Evolutionary conservation across 1,139 yeast genomes (phyloP).

Genomic region (Kodamaea ohmeri): DNA sequence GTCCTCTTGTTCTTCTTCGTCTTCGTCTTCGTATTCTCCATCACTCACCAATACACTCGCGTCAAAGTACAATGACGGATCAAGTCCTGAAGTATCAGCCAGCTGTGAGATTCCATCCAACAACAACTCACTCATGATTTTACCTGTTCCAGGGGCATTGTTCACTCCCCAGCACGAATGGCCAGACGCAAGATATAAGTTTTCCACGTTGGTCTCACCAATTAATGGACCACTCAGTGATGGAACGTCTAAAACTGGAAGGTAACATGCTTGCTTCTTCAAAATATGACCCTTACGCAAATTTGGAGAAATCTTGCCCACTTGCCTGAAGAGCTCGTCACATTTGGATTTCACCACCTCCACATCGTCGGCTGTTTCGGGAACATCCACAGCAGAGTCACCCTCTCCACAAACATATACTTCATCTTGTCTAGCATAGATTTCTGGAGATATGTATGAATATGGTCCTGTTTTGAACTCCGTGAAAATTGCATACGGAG

Average conservation of each 20-base stretch:
- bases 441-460: constrained; percentile 82
- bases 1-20: constrained; percentile 13
- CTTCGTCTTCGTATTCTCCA: constrained; percentile 27
- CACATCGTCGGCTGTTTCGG: constrained; percentile 92
- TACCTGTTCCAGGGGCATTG: constrained; percentile 96
- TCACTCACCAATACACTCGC: constrained; percentile 52
- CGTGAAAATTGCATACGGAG: constrained; percentile 93
- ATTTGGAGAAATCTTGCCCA: constrained; percentile 71
- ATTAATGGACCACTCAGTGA: constrained; percentile 90
- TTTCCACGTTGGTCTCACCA: constrained; percentile 86
- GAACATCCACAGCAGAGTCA: constrained; percentile 83
- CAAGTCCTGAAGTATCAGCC: constrained; percentile 77
- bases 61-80: constrained; percentile 84
- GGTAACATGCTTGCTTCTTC: constrained; percentile 90
- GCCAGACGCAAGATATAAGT: constrained; percentile 80
- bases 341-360: constrained; percentile 85
- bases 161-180: constrained; percentile 99
- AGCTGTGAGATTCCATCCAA: constrained; percentile 80
- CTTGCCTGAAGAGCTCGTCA: constrained; percentile 81
- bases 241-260: constrained; percentile 92
- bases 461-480: constrained; percentile 70
- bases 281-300: constrained; percentile 73
- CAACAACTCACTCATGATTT: constrained; percentile 81
- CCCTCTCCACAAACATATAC: constrained; percentile 98
- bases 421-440: constrained; percentile 93